Evolutionary conservation across 345 rosid species (phyloP), one percentile per base, ranked within the genome.

Genomic region (Mallotus nudiflorus): DNA sequence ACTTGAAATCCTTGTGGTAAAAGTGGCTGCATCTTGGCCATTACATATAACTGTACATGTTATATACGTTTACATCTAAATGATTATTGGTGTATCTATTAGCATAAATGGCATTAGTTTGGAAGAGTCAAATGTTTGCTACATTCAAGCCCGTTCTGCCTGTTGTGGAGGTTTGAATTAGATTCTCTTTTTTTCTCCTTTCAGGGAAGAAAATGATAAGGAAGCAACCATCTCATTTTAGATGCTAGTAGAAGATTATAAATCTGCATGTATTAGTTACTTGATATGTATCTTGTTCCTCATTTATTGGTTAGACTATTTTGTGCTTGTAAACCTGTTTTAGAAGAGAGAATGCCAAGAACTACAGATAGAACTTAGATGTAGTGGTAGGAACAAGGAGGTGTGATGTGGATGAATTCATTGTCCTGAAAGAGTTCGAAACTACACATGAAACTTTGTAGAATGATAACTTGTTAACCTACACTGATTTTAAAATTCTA

Each of bases 131-230:
- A n/a, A 40, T 40, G 25, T 62, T 12, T 40, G 31, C 50, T 40
- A 61, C 22, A 16, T 27, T 3, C 33, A 27, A 62, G 37, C 29
- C 46, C 16, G 22, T 53, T 67, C 29, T 24, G n/a, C 15, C 35
- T 67, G 67, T 15, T 53, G 29, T 37, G 29, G 71, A 28, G 24
- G 13, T 45, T 45, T 40, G 29, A 62, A 42, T 39, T 57, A 13
- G 53, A 16, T 27, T 7, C 3, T 49, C 12, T 16, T 9, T 3
- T 42, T 42, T 42, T 42, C 11, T 42, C 9, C 9, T 42, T 33
- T 9, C 46, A 42, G 4, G 46, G 46, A 42, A 42, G 46, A 42
- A 42, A 39, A 42, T 1, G 11, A 9, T 12, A 42, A 12, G 1
- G 46, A 42, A 42, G 46, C 14, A 12, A 12, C 46, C 9, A 42